Evolutionary conservation across 345 rosid species (phyloP).

Genomic region (Arabis alpina): DNA sequence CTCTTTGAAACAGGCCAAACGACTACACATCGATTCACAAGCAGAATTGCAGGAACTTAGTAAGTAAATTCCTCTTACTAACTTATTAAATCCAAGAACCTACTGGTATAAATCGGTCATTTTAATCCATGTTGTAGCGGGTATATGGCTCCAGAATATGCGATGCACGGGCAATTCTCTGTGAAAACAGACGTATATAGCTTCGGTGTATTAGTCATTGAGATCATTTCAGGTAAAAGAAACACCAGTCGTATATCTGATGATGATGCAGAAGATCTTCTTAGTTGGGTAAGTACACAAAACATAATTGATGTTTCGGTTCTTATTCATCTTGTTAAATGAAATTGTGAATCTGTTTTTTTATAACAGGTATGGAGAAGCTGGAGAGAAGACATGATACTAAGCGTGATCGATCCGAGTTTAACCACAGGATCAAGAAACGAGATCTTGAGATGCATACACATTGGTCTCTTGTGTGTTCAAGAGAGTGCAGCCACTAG

Average conservation of each 20-base stretch:
- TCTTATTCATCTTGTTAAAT: conserved; percentile 1
- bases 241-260: conserved; percentile 19
- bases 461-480: conserved; percentile 58
- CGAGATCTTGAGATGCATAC: conserved; percentile 57
- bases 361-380: conserved; percentile 55
- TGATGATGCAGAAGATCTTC: conserved; percentile 30
- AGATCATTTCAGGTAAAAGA: conserved; percentile 30
- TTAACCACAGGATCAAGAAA: conserved; percentile 34
- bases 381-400: conserved; percentile 49
- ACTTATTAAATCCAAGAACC: not conserved
- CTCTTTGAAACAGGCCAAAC: conserved; percentile 45
- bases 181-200: conserved; percentile 30
- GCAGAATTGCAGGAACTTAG: conserved; percentile 54
- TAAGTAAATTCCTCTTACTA: conserved; percentile 19
- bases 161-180: not conserved
- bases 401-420: conserved; percentile 46
- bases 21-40: conserved; percentile 39
- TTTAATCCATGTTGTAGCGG: conserved; percentile 13
- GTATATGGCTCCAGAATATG: conserved; percentile 34
- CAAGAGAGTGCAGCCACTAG: conserved; percentile 52
- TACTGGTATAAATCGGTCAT: not conserved
- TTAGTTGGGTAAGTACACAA: conserved; percentile 42
- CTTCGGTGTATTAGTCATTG: conserved; percentile 30
- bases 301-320: not conserved
- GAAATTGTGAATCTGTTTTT: not conserved